Evolutionary conservation across 306 rosid species (phyloP).

Genomic region (Cucumis cinereus): DNA sequence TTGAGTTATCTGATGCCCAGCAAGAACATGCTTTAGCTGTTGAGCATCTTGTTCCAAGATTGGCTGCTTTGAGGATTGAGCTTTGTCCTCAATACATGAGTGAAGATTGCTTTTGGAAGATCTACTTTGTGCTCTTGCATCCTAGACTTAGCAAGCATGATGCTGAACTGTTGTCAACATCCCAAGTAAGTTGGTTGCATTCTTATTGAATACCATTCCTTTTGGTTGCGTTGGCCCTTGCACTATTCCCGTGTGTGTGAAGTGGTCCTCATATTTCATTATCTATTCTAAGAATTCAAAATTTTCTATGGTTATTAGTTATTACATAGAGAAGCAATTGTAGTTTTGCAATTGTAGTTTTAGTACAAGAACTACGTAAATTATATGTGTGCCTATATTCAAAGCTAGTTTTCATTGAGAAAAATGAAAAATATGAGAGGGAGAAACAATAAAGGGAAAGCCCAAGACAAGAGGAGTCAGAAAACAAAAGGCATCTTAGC

Average conservation of each 20-base stretch:
- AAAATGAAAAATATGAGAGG: neutral
- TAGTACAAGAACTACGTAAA: neutral
- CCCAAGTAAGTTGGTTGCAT: slow-evolving; percentile 35
- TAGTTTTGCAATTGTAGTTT: neutral
- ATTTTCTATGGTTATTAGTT: neutral
- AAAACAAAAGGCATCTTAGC: neutral
- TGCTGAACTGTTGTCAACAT: slow-evolving; percentile 61
- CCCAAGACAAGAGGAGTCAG: neutral
- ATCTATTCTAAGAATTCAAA: neutral
- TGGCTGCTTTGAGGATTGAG: slow-evolving; percentile 88
- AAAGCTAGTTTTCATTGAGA: neutral
- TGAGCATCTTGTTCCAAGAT: slow-evolving; percentile 71
- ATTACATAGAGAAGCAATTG: neutral
- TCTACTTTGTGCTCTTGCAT: slow-evolving; percentile 86
- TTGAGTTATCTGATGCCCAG: slow-evolving; percentile 70
- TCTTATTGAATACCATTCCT: neutral
- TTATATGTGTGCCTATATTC: neutral
- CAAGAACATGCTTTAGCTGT: slow-evolving; percentile 49
- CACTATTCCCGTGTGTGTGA: neutral
- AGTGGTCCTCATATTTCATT: neutral
- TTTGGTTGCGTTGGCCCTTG: neutral
- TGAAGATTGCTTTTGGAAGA: slow-evolving; percentile 87
- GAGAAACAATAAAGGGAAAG: neutral
- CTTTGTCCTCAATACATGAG: slow-evolving; percentile 94
- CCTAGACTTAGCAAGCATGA: slow-evolving; percentile 80